These are phyloP conservation scores for Phytophthora agathidicida DNA, from an alignment of 352 stramenopile genomes.

Conservation along the genomic window DNA sequence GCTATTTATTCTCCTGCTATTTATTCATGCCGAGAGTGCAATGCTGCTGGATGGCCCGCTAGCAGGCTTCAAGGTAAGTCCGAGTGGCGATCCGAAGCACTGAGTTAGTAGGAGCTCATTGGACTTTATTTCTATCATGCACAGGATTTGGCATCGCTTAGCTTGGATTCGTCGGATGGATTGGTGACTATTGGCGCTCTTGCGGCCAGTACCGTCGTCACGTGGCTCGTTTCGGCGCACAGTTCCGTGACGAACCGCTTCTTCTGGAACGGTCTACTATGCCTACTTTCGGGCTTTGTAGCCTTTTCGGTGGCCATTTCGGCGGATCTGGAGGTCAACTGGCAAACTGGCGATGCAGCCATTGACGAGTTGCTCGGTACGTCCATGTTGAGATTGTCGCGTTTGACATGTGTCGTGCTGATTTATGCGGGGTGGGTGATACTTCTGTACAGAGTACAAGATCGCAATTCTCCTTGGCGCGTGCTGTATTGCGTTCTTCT, in stretches of 20 bases:
- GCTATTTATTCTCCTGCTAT: conserved; percentile 78
- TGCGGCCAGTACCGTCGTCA: conserved; percentile 37
- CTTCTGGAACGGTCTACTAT: conserved; percentile 77
- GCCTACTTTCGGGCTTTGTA: conserved; percentile 49
- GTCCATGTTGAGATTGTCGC: conserved; percentile 3
- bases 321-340: conserved; percentile 59
- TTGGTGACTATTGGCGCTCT: conserved; percentile 49
- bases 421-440: conserved; percentile 10
- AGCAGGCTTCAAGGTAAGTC: conserved; percentile 59
- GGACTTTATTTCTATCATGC: conserved; percentile 7
- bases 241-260: conserved; percentile 59
- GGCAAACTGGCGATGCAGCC: conserved; percentile 58
- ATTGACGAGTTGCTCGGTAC: conserved; percentile 78
- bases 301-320: conserved; percentile 75
- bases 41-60: conserved; percentile 57
- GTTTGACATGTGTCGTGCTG: background rate
- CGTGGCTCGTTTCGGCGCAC: conserved; percentile 42
- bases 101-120: conserved; percentile 1
- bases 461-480: conserved; percentile 74
- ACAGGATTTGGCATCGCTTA: conserved; percentile 59
- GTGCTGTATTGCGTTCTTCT: conserved; percentile 65
- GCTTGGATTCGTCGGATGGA: conserved; percentile 61
- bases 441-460: conserved; percentile 80
- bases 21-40: conserved; percentile 72
- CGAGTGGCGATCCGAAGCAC: background rate